Conservation (phyloP, 2,329 filamentous ascomycete species). For the Microascus cirrosus region DNA sequence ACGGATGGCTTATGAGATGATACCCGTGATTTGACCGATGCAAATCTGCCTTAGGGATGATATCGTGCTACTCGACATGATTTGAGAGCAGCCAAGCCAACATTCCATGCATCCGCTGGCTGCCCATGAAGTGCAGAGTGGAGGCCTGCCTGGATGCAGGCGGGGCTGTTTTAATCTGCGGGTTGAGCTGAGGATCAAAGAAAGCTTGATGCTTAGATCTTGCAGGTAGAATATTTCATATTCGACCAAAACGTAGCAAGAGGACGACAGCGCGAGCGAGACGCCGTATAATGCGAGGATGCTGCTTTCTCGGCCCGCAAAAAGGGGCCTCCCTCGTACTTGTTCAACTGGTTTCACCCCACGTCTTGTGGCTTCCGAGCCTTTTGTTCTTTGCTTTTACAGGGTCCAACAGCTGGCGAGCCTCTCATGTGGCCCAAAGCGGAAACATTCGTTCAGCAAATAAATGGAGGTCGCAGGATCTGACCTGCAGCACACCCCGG, state of each 20-base stretch:
- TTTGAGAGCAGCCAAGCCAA: background rate
- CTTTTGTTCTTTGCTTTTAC: too few relatives aligned
- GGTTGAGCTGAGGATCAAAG: background rate
- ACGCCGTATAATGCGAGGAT: too few relatives aligned
- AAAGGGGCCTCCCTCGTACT: too few relatives aligned
- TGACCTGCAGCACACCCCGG: background rate
- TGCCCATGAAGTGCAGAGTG: too few relatives aligned
- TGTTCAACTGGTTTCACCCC: too few relatives aligned
- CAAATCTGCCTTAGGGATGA: background rate
- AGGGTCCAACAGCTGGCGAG: too few relatives aligned
- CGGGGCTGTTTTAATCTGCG: background rate
- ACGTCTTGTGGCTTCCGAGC: too few relatives aligned
- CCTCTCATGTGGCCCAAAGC: background rate
- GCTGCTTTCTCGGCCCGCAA: too few relatives aligned
- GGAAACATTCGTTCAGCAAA: background rate
- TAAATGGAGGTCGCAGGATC: background rate
- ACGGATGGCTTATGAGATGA: background rate
- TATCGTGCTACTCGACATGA: background rate
- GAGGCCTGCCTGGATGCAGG: background rate
- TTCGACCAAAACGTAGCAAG: background rate
- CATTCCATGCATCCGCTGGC: background rate
- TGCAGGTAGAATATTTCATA: background rate
- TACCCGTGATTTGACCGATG: background rate
- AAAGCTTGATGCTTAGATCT: background rate
- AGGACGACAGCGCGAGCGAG: too few relatives aligned